phyloP scores from a whole-genome alignment of 768 basidiomycete genomes.

The Boletus reticulatus region DNA sequence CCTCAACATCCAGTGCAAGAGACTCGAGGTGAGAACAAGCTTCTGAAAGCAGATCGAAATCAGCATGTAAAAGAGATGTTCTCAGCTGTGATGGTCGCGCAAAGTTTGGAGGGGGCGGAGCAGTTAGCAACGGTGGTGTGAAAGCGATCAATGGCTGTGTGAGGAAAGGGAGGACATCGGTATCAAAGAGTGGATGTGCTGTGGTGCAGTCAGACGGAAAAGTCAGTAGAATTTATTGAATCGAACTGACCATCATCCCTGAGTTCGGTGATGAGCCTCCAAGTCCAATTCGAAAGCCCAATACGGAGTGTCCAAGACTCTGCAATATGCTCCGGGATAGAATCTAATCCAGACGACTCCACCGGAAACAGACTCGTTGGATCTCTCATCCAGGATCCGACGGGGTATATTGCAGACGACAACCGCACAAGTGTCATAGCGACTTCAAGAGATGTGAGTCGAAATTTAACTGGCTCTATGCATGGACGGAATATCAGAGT shows the following conservation, averaged over 20 bases:
- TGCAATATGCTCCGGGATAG: slow-evolving; percentile 27
- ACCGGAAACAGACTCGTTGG: slow-evolving; percentile 22
- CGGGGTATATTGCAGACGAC: slow-evolving; percentile 69
- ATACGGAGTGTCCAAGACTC: slow-evolving; percentile 69
- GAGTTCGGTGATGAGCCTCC: slow-evolving; percentile 72
- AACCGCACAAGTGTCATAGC: slow-evolving; percentile 67
- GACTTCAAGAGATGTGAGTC: slow-evolving; percentile 67
- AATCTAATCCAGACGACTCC: slow-evolving; percentile 14
- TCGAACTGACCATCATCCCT: slow-evolving; percentile 61
- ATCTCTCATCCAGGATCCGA: slow-evolving; percentile 57
- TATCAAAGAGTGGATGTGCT: slow-evolving; percentile 59
- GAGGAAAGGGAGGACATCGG: slow-evolving; percentile 63
- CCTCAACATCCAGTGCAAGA: slow-evolving; percentile 73
- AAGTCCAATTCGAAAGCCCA: slow-evolving; percentile 71
- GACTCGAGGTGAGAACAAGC: slow-evolving; percentile 75
- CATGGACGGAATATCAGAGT: slow-evolving; percentile 1
- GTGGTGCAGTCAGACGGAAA: slow-evolving; percentile 5
- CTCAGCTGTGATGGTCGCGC: slow-evolving; percentile 40
- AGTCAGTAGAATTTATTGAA: not conserved
- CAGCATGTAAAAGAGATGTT: slow-evolving; percentile 52
- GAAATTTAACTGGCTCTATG: slow-evolving; percentile 67
- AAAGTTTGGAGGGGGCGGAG: slow-evolving; percentile 38
- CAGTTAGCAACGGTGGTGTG: slow-evolving; percentile 48
- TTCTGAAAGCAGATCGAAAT: slow-evolving; percentile 73
- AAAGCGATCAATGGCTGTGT: slow-evolving; percentile 57